phyloP scores from a whole-genome alignment of 345 rosid species.

The Hibiscus trionum region DNA sequence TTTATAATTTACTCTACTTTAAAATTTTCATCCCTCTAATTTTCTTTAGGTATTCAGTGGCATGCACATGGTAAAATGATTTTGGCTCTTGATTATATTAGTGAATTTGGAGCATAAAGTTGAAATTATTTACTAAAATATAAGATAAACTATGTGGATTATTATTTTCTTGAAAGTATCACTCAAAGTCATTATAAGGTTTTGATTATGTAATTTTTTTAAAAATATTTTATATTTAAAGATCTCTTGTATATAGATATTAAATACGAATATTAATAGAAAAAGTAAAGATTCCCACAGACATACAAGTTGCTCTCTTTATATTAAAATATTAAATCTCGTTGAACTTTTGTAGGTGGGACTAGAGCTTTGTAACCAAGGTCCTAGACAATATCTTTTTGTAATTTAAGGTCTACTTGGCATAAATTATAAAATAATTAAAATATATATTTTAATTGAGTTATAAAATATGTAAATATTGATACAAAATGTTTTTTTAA shows the following conservation, averaged over 20 bases:
- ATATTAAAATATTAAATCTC: neutral
- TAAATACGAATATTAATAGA: neutral
- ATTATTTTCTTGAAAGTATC: neutral
- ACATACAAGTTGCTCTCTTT: neutral
- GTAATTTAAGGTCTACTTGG: neutral
- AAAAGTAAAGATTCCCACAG: neutral
- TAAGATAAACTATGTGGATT: neutral
- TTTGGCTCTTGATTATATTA: conserved; percentile 1
- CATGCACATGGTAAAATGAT: conserved; percentile 40
- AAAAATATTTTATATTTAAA: neutral
- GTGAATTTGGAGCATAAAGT: neutral
- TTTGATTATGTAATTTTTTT: neutral
- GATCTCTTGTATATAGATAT: neutral
- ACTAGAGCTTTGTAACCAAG: neutral
- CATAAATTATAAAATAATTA: neutral
- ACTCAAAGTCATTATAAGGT: neutral
- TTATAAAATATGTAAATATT: no score
- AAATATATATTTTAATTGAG: neutral
- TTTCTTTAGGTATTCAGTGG: conserved; percentile 11
- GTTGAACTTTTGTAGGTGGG: neutral
- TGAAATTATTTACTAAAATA: neutral
- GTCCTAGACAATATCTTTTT: neutral
- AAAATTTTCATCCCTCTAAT: conserved; percentile 16
- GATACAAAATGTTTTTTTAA: no score
- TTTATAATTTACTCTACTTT: neutral